Evolutionary conservation across 768 basidiomycete species (phyloP).

Genomic region (Podaxis pistillaris): DNA sequence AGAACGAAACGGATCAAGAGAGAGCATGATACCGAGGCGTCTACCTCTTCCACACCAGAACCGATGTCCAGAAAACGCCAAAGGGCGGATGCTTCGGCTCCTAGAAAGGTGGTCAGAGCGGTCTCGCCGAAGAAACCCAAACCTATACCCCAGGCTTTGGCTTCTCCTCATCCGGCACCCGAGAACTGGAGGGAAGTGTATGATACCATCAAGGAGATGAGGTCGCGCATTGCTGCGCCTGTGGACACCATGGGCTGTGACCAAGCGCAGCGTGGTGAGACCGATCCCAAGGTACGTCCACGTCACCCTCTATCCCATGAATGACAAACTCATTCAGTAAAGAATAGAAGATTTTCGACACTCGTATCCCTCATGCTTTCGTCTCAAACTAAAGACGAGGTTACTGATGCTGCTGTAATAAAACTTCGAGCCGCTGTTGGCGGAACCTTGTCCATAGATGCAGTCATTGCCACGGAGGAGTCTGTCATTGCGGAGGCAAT

Average conservation of each 20-base stretch:
- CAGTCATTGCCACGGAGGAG: constrained; percentile 62
- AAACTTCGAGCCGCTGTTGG: constrained; percentile 75
- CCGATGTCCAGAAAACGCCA: background rate
- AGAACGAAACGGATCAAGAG: constrained; percentile 4
- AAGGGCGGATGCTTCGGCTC: background rate
- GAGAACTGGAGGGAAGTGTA: constrained; percentile 68
- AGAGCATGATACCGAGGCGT: background rate
- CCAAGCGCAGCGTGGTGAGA: constrained; percentile 60
- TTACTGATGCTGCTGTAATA: constrained; percentile 75
- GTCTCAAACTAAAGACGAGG: constrained; percentile 93
- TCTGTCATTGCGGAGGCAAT: constrained; percentile 71
- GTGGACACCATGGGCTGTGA: constrained; percentile 94
- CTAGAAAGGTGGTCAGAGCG: constrained; percentile 4
- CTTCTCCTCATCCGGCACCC: constrained; percentile 66
- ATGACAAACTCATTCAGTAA: constrained; percentile 2
- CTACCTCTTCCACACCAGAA: background rate
- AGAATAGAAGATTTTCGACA: constrained; percentile 82
- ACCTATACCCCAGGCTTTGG: constrained; percentile 51
- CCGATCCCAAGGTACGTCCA: constrained; percentile 58
- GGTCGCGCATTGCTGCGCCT: constrained; percentile 69
- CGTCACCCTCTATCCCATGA: background rate
- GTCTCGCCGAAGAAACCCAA: constrained; percentile 44
- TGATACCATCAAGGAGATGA: constrained; percentile 73
- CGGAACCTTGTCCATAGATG: constrained; percentile 76
- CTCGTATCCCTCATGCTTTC: constrained; percentile 94